Base-by-base conservation (phyloP, 2,329 filamentous ascomycete species). In the Clonostachys rhizophaga region DNA sequence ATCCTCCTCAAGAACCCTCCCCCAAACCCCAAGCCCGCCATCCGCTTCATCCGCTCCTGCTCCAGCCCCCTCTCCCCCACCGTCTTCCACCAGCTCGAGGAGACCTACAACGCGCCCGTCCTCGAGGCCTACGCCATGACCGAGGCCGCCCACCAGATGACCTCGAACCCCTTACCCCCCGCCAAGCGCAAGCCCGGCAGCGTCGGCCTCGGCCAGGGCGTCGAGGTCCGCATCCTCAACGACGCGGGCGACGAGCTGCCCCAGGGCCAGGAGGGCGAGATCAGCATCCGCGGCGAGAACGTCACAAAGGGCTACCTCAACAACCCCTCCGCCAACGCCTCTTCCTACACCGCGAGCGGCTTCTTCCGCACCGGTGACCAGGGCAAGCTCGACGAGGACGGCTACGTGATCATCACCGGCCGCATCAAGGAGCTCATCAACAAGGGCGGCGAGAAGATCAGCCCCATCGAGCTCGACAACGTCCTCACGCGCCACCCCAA, bases 101-200 rank as follows among this genome's bases (percentile, higher is more conserved):
- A 81, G 56, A 77, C 82, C 0, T 88, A 91, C 63, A 75, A 82
- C 44, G 88, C 90, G 0, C 89, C 90, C 1, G 90, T 95, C 0
- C 76, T 95, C 16, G 90, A 95, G 69, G 90, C 90, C 10, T 95
- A 95, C 59, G 90, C 90, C 54, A 95, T 95, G 90, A 95, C 90
- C 39, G 90, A 95, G 70, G 90, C 89, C 7, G 83, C 90, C 5
- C 87, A 91, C 60, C 87, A 91, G 64, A 91, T 91, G 85, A 89
- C 87, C 2, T 89, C 85, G 24, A 87, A 86, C 69, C 84, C 83
- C 17, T 72, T 87, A 1, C 87, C 88, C 4, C 79, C 81, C 0
- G 84, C 73, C 16, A 84, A 87, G 68, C 81, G 88, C 56, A 85
- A 87, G 71, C 89, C 90, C 0, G 90, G 90, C 43, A 89, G 84